Percentiles rank a stretch among this genome's conserved stretches.
Evolutionary conservation across 2,329 filamentous ascomycete species (phyloP).

Genomic region (Phyllosticta citrichinensis): DNA sequence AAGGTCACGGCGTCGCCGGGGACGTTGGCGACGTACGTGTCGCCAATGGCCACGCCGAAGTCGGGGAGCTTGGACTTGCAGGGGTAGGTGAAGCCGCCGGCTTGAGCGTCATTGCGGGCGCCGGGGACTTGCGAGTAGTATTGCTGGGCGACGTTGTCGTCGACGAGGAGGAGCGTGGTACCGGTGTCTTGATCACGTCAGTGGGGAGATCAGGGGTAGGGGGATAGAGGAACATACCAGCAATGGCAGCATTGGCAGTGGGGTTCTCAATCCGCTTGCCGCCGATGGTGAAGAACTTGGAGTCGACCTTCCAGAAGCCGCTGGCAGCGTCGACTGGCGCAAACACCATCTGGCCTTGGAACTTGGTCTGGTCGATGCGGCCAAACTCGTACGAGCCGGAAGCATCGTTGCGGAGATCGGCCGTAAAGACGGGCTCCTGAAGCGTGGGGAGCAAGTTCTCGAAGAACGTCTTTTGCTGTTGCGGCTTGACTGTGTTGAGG

Average conservation of each 20-base stretch:
- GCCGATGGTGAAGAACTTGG: constrained; percentile 47
- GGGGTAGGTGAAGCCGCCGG: constrained; percentile 36
- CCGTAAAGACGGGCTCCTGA: constrained; percentile 59
- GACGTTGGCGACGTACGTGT: constrained; percentile 45
- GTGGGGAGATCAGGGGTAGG: neutral
- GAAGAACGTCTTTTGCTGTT: constrained; percentile 61
- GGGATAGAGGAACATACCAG: constrained; percentile 14
- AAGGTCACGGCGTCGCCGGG: constrained; percentile 37
- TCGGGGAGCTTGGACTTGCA: constrained; percentile 33
- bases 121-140: constrained; percentile 35
- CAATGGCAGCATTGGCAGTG: constrained; percentile 33
- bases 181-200: constrained; percentile 35
- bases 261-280: constrained; percentile 46
- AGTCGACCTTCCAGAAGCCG: constrained; percentile 62
- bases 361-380: constrained; percentile 53
- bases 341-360: constrained; percentile 52
- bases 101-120: constrained; percentile 23
- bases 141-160: constrained; percentile 39
- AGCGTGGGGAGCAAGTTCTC: constrained; percentile 56
- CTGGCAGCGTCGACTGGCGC: constrained; percentile 49
- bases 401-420: constrained; percentile 51
- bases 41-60: constrained; percentile 47
- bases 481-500: constrained; percentile 41
- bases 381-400: constrained; percentile 66
- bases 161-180: constrained; percentile 54